A percentile compares a stretch with the other conserved stretches of the same genome.
These are phyloP conservation scores for Eremochloa ophiuroides DNA, from an alignment of 176 grass and related monocot genomes.

Conservation along the genomic window DNA sequence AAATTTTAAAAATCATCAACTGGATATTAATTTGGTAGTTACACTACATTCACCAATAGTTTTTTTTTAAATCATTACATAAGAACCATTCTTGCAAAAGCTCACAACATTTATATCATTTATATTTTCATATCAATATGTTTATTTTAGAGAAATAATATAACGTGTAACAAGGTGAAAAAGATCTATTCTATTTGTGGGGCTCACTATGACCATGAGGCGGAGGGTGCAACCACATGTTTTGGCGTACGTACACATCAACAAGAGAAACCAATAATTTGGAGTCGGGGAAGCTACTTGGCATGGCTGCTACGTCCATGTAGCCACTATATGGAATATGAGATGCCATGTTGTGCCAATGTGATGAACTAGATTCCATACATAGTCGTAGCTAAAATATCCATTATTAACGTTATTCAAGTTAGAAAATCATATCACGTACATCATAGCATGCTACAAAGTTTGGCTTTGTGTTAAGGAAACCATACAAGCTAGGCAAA, in stretches of 20 bases:
- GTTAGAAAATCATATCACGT: too few species aligned
- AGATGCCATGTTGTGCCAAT: background rate
- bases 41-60: background rate
- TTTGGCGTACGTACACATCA: background rate
- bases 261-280: constrained; percentile 25
- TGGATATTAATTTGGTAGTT: too few species aligned
- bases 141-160: background rate
- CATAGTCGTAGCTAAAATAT: background rate
- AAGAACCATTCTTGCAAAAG: background rate
- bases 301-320: background rate
- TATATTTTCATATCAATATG: background rate
- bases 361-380: background rate
- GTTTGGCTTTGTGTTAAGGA: too few species aligned
- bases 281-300: constrained; percentile 9
- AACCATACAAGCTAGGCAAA: too few species aligned
- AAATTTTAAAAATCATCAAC: too few species aligned
- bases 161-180: background rate
- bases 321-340: background rate
- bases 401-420: background rate
- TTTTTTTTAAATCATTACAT: too few species aligned
- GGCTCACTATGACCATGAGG: background rate
- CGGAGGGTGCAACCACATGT: background rate
- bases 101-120: background rate
- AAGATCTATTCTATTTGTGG: background rate
- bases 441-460: too few species aligned